Evolutionary conservation across 768 basidiomycete species (phyloP), one percentile per base, ranked within the genome.

Genomic region (Mrakia blollopis): DNA sequence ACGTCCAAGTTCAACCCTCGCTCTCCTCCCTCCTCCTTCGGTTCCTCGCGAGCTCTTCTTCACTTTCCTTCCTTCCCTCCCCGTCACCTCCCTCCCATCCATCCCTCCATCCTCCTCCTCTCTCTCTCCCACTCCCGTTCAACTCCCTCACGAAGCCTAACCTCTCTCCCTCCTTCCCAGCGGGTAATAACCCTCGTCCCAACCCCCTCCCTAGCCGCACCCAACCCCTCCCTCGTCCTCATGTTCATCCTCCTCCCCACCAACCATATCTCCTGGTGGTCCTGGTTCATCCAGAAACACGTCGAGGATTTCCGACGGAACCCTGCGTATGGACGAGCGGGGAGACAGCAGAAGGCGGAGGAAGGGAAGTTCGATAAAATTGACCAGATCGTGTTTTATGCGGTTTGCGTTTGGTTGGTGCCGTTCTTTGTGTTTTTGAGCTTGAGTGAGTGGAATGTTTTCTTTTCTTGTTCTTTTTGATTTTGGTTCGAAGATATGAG

Each of bases 361-460:
- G 72, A 77, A 35, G 44, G 39, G 18, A 67, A 50, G 52, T 77
- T 63, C 47, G 71, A 77, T 44, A 65, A 61, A 41, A n/a, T 77
- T n/a, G 76, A 77, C 21, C 62, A 71, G 37, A 47, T 68, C 61
- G 67, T 73, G 28, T 77, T 77, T 39, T 77, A 77, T 54, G 70
- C 63, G 3, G 25, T 77, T n/a, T 68, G 72, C 65, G 72, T 77
- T 13, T 77, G 76, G 76, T 52, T 73, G n/a, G 76, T 77, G 63
- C 76, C 76, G 47, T 77, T 77, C 65, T 77, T 72, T 73, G 72
- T 77, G 37, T 77, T 77, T 50, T 50, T 77, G 13, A 72, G 70
- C 39, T 37, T 72, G 3, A 72, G 70, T 75, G 67, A 14, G 74
- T 69, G 37, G 11, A 6, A 5, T 41, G 13, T 18, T 21, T 50